Evolutionary conservation across 2,329 filamentous ascomycete species (phyloP).

Genomic region (Talaromyces marneffei): DNA sequence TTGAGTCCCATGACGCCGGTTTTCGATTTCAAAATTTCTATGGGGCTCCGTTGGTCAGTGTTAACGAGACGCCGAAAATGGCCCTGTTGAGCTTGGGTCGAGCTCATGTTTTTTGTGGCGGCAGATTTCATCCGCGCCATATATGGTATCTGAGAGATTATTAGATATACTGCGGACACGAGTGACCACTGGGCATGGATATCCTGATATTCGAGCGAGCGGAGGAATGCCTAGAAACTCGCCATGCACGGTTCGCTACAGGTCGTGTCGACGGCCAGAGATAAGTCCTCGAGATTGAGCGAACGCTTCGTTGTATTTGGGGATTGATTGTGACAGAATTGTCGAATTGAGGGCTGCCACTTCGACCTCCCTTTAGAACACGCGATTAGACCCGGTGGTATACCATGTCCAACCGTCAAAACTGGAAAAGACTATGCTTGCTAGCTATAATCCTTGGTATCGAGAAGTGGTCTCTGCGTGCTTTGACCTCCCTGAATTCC

Average conservation of each 20-base stretch:
- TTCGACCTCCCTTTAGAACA: no score
- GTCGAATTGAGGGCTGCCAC: no score
- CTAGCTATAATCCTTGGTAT: no score
- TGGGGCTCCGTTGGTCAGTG: neutral
- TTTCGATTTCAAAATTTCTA: neutral
- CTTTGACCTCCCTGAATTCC: neutral
- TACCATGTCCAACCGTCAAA: no score
- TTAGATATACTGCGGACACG: neutral
- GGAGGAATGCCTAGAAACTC: neutral
- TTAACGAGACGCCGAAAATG: neutral
- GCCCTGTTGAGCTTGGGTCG: neutral
- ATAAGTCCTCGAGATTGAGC: neutral
- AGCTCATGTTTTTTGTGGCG: no score
- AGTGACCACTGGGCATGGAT: no score
- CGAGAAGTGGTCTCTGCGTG: no score
- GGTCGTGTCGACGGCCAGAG: neutral
- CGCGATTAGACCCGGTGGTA: no score
- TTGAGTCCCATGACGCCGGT: neutral
- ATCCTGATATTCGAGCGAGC: no score
- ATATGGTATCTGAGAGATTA: neutral
- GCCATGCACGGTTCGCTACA: neutral
- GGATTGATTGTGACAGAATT: neutral
- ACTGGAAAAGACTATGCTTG: no score
- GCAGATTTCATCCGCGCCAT: neutral
- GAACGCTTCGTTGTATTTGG: neutral